Evolutionary conservation across 106 monocot genomes (phyloP), one percentile per base, ranked within the genome.

Genomic region (Apostasia ramifera): DNA sequence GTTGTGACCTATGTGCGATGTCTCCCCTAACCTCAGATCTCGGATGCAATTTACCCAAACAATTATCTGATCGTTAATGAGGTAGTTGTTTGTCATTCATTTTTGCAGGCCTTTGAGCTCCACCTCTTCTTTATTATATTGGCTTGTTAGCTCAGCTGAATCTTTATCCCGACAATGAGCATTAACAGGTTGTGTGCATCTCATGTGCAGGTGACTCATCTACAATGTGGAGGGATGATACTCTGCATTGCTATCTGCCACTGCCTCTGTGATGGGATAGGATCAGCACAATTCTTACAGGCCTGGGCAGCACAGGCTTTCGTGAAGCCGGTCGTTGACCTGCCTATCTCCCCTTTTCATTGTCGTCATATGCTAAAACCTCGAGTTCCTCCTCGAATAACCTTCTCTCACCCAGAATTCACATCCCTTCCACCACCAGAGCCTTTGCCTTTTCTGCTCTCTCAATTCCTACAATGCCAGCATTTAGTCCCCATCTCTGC

Each of bases 201-300:
- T 12, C 6, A 7, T 61, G 26, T n/a, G 11, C 55, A 92, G 95
- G 86, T 81, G 65, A 92, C 86, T 2, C 79, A 89, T 58, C 86
- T 95, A 1, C 76, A 73, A 6, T 95, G 95, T 41, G 91, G 95
- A 0, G 95, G 95, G 40, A 89, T 92, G 88, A 82, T 92, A 13
- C 68, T 95, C 4, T 89, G 88, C 72, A 83, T 80, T 1, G 77
- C 78, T 10, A 82, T 95, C 77, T 80, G 63, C 76, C 95, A 95
- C 74, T 75, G 88, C 75, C 61, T 95, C 61, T 82, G 82, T 55
- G 95, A 95, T 57, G 95, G 86, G 10, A 73, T 89, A 40, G 95
- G 91, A 1, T 71, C 83, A 0, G 42, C 92, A 0, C 84, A 89
- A 61, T 95, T 95, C 82, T 86, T 95, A 53, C 77, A 77, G 2